Conservation (phyloP, 192 early-diverging fungal species). For the Dissophora globulifera region DNA sequence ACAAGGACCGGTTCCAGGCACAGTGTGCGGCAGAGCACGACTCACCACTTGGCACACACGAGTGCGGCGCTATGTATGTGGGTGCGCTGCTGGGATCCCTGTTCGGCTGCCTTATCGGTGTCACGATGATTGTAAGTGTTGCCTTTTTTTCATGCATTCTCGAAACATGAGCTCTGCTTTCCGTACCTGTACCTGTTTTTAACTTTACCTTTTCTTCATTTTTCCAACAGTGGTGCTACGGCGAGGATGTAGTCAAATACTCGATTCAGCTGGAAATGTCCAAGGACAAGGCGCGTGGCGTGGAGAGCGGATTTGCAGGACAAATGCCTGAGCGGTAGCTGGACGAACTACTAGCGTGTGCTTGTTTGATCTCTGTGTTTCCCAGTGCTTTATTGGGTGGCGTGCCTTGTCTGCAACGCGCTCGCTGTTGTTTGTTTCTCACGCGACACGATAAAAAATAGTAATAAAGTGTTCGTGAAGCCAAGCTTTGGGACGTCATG, state of each 20-base stretch:
- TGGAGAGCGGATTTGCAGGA: no score
- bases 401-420: no score
- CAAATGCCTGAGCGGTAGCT: no score
- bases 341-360: no score
- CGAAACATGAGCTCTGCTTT: no score
- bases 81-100: slow-evolving; percentile 35
- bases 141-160: not conserved
- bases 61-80: slow-evolving; percentile 42
- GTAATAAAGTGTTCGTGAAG: no score
- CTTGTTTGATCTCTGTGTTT: no score
- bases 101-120: slow-evolving; percentile 38
- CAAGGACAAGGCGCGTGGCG: slow-evolving; percentile 17
- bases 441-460: no score
- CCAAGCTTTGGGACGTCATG: no score
- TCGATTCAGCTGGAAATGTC: slow-evolving; percentile 18
- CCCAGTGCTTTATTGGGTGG: no score
- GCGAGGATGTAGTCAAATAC: slow-evolving; percentile 44
- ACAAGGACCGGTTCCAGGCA: slow-evolving; percentile 23
- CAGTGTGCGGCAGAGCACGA: slow-evolving; percentile 30
- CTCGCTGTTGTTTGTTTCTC: no score
- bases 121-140: slow-evolving; percentile 45
- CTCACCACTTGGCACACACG: not conserved
- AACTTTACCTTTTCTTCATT: not conserved
- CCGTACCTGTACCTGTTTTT: not conserved
- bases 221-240: slow-evolving; percentile 36